A percentile compares a stretch with the other conserved stretches of the same genome.
Conservation (phyloP, 2,329 filamentous ascomycete genomes). For the Aureobasidium sp. region DNA sequence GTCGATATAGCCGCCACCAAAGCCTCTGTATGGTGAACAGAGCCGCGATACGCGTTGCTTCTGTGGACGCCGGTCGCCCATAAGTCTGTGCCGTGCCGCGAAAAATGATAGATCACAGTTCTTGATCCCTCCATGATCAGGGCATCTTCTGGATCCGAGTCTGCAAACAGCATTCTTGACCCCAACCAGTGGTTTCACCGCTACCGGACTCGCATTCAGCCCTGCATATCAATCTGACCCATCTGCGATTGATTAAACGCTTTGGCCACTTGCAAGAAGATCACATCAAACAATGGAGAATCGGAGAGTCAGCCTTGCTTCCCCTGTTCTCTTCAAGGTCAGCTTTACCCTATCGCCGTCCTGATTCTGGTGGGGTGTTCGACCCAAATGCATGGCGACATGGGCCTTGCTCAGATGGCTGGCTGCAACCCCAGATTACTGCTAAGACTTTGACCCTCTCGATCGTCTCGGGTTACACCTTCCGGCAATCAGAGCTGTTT, state of each 20-base stretch:
- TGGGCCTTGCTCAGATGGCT: background rate
- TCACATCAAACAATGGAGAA: background rate
- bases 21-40: background rate
- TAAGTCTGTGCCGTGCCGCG: constrained; percentile 5
- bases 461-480: background rate
- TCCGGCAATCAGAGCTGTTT: background rate
- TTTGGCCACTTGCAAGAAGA: background rate
- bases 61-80: background rate
- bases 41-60: constrained; percentile 1
- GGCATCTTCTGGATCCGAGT: background rate
- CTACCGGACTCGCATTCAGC: constrained; percentile 3
- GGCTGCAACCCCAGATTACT: constrained; percentile 1
- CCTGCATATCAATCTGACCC: background rate
- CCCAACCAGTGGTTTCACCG: constrained; percentile 7
- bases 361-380: background rate
- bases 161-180: background rate
- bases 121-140: background rate
- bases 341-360: background rate
- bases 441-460: background rate
- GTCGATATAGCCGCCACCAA: background rate
- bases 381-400: background rate
- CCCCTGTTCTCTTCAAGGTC: background rate
- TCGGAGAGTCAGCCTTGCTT: constrained; percentile 1
- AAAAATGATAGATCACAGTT: constrained; percentile 7
- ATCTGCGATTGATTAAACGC: background rate